Evolutionary conservation across 1,139 yeast genomes (phyloP), one percentile per base, ranked within the genome.

Genomic region (Meyerozyma carpophila): DNA sequence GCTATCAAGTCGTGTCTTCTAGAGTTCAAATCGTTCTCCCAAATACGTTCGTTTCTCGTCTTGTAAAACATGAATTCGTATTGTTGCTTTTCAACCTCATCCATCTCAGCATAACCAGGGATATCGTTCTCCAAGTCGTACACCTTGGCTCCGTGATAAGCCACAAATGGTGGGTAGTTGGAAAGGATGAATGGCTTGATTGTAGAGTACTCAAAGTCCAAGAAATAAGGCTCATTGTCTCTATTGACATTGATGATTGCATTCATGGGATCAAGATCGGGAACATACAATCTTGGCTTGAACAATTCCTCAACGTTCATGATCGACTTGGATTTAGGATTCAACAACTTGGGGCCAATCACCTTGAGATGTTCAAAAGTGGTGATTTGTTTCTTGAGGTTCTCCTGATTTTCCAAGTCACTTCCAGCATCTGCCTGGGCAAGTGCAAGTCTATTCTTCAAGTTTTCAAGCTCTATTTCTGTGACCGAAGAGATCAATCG

Each of bases 221-320:
- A 59, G 50, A 90, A 80, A 54, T 70, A 75, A 8, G 75, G 71
- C 16, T 59, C 60, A 14, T 56, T 62, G 13, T 66, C 68, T 14
- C 68, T 71, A 16, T 70, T 65, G 41, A 65, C 66, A 20, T 45
- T 46, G 21, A 76, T 63, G 37, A 91, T 70, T 16, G 88, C 87
- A 59, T 93, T 93, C 76, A 90, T 73, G 27, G 98, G 98, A 61
- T 89, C 95, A 54, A 93, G 69, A 60, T 93, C 98, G 6, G 96
- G 94, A 50, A 82, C 75, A 51, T 68, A 79, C 44, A 93, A 67
- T 56, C 93, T 79, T 47, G 96, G 94, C 46, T 81, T 75, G 57
- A 86, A 76, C 42, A 90, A 67, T 44, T 81, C 81, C 8, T 68
- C 72, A 43, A 75, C 70, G 53, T 84, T 81, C 81, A 84, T 62